Evolutionary conservation across 257 asterid species (phyloP).

Genomic region (Catharanthus roseus): DNA sequence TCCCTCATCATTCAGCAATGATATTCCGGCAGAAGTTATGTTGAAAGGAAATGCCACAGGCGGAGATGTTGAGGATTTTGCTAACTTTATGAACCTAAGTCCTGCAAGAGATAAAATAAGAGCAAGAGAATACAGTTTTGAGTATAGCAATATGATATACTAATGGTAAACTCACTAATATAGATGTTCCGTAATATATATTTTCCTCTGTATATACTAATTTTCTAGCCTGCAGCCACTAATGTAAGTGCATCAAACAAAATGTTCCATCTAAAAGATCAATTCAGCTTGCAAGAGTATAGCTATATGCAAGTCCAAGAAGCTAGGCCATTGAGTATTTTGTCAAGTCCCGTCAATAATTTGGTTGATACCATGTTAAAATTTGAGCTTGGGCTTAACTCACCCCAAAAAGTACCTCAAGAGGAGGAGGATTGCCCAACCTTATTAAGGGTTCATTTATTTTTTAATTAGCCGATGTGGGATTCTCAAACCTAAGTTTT

Average conservation of each 20-base stretch:
- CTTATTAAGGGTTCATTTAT: too few relatives aligned
- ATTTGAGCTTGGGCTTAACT: too few relatives aligned
- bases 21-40: slow-evolving; percentile 62
- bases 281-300: not conserved
- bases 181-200: too few relatives aligned
- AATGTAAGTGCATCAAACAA: not conserved
- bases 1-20: slow-evolving; percentile 58
- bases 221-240: not conserved
- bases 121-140: slow-evolving; percentile 3
- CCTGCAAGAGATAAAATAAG: slow-evolving; percentile 40
- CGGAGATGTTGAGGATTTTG: slow-evolving; percentile 78
- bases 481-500: not conserved
- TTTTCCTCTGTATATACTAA: too few relatives aligned
- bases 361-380: too few relatives aligned
- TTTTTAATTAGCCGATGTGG: too few relatives aligned
- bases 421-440: too few relatives aligned
- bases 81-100: slow-evolving; percentile 67
- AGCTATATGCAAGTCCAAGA: not conserved
- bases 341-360: not conserved
- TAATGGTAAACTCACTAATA: not conserved
- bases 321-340: not conserved
- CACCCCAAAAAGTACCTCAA: too few relatives aligned
- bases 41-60: slow-evolving; percentile 53
- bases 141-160: not conserved
- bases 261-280: not conserved